Evolutionary conservation across 2,329 filamentous ascomycete genomes (phyloP).

Genomic region (Apiospora malaysiana): DNA sequence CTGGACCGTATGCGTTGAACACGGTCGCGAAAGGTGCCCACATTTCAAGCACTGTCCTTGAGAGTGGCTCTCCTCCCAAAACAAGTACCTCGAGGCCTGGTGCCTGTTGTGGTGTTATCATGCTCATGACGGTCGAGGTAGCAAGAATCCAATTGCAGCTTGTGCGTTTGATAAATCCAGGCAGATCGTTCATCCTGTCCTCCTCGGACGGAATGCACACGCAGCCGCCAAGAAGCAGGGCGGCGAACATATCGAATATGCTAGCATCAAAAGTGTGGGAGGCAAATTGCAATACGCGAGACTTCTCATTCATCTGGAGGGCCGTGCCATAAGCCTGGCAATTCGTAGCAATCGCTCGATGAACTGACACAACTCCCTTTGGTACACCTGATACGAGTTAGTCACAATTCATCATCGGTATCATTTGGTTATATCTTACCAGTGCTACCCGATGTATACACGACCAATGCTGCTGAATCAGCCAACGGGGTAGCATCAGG

Average conservation of each 20-base stretch:
- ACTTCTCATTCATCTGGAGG: not conserved
- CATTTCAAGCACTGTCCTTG: not conserved
- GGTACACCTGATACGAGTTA: not conserved
- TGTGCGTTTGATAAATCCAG: constrained; percentile 26
- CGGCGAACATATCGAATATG: constrained; percentile 21
- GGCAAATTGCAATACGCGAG: constrained; percentile 29
- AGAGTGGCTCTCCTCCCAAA: not conserved
- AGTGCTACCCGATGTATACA: constrained; percentile 32
- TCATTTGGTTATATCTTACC: constrained; percentile 20
- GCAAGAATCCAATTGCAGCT: not conserved
- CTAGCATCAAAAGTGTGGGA: constrained; percentile 24
- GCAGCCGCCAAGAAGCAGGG: constrained; percentile 20
- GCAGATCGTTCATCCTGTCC: not conserved
- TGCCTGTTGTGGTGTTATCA: not conserved
- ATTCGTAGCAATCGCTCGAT: not conserved
- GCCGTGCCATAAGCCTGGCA: not conserved
- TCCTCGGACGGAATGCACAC: constrained; percentile 24
- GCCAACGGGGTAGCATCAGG: constrained; percentile 20
- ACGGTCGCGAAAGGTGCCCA: not conserved
- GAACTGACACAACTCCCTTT: not conserved
- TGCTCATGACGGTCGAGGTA: constrained; percentile 1
- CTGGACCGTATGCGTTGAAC: not conserved
- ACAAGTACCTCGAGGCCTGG: constrained; percentile 5
- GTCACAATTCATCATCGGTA: not conserved
- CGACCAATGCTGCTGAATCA: constrained; percentile 28